Base-by-base conservation (phyloP, 1,284 basidiomycete genomes). In the Hortiboletus rubellus region DNA sequence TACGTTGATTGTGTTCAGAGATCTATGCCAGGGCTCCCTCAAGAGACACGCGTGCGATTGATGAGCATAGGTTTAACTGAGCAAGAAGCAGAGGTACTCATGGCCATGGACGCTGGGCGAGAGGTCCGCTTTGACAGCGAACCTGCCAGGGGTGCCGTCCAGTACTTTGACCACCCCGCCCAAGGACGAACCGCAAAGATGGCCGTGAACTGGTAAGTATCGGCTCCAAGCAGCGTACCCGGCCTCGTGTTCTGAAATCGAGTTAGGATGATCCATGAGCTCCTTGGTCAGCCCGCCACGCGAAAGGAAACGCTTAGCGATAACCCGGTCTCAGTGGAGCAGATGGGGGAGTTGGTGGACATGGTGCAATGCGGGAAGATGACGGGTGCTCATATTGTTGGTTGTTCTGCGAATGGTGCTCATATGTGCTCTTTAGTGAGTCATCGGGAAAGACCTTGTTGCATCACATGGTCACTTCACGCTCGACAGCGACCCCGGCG, bases 191-290 rank as follows among this genome's bases (percentile, higher is more conserved):
- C 89, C 58, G 81, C 89, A 1, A 89, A 88, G 66, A 76, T 82
- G 6, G 91, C 87, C 7, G 82, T 89, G 31, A 98, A 98, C 70
- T 98, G 95, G 96, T 94, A 55, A 50, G 80, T 70, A 31, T 6
- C 7, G 0, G 22, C 44, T 31, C 24, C 27, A 18, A 6, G 11
- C 11, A 12, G n/a, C 15, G 11, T 36, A 22, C 46, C 15, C 31
- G 37, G 18, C 27, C 36, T 34, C 42, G 22, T 22, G 31, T 54
- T 52, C n/a, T 54, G 45, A 67, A 8, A 36, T 27, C 5, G 31
- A 42, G 15, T 37, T 58, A 96, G 94, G 93, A 84, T 96, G 72
- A 87, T 85, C 8, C 92, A 97, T 64, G 92, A 95, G 60, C 77
- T 96, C 0, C 75, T 95, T 8, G 92, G 92, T 0, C 86, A 91